Base-by-base conservation (phyloP, 495 filamentous ascomycete species). In the Polyplosphaeria fusca region DNA sequence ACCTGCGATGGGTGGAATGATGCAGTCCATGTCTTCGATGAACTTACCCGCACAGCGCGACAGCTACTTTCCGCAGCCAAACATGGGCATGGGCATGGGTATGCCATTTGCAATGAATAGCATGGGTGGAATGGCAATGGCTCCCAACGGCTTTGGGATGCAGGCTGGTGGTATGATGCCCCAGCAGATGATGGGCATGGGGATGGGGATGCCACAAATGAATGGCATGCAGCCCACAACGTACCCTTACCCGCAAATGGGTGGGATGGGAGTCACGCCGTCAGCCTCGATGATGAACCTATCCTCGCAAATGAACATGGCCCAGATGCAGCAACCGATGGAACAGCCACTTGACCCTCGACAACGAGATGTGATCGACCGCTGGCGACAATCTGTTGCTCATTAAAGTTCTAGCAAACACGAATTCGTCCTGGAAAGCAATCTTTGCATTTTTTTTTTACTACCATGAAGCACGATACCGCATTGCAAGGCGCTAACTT, bases 341-440 rank as follows among this genome's bases (percentile, higher is more conserved):
- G 60, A 63, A 27, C 64, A 69, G 27, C 58, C 61, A 20, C 63
- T 79, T 55, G 78, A 83, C 47, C 73, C 76, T n/a, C 76, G 72
- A 27, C 86, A 88, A 67, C 78, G 82, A 65, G 87, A 88, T 48
- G 81, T 87, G 73, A 90, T 97, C 64, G 90, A 97, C 72, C 80
- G 86, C 54, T 97, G 92, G 92, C 81, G 92, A 64, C 84, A 89
- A 72, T 88, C 89, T 62, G 81, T 96, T 46, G 76, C 79, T 76
- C 78, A 79, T 58, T 63, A 47, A 22, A 25, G 9, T 4, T 52
- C n/a, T n/a, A n/a, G n/a, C n/a, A n/a, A n/a, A n/a, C n/a, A n/a
- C n/a, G n/a, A n/a, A n/a, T n/a, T n/a, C n/a, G n/a, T n/a, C n/a
- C n/a, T n/a, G n/a, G n/a, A n/a, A n/a, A n/a, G n/a, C n/a, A n/a